Evolutionary conservation across 73 alveolate species (phyloP), one percentile per base, ranked within the genome.

Genomic region (Paramecium tetraurelia): DNA sequence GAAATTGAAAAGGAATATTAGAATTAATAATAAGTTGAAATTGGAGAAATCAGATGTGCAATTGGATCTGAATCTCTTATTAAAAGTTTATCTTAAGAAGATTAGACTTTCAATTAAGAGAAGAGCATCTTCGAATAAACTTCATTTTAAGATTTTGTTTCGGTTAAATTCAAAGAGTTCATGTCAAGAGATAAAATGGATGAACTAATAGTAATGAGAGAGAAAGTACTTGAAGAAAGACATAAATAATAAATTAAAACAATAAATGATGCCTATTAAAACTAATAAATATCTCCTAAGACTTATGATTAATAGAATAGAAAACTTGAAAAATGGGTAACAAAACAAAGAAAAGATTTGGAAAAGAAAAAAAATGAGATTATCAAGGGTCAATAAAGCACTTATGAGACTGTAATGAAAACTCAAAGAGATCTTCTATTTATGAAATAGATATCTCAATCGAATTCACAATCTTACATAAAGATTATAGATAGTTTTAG

Each of bases 301-400:
- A 93, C 96, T 1, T 93, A 75, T 92, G 70, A 57, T 29, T 24
- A 63, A 18, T 31, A 92, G 84, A 80, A 87, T 38, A 86, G 68
- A 72, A 85, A 93, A 58, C 89, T 95, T 4, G 97, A 95, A 43
- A 92, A 69, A 44, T 95, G 97, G 97, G 97, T 95, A 0, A 75
- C 92, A 0, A 58, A 92, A 22, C 93, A 95, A 69, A 75, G 85
- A 41, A 95, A 93, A 20, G 97, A 95, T 41, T 88, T 95, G 3
- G 72, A 58, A 44, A 44, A 89, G 57, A 92, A 94, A 58, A 94
- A 89, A 68, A 93, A 89, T 14, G 92, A 88, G 20, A 88, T 95
- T 33, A 43, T 84, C 2, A 95, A 95, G 46, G 93, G 93, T 14
- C 83, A 94, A 94, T 12, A 95, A 83, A 93, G 94, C 33, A 95